phyloP scores from a whole-genome alignment of 768 basidiomycete species.

The Termitomyces sp. region DNA sequence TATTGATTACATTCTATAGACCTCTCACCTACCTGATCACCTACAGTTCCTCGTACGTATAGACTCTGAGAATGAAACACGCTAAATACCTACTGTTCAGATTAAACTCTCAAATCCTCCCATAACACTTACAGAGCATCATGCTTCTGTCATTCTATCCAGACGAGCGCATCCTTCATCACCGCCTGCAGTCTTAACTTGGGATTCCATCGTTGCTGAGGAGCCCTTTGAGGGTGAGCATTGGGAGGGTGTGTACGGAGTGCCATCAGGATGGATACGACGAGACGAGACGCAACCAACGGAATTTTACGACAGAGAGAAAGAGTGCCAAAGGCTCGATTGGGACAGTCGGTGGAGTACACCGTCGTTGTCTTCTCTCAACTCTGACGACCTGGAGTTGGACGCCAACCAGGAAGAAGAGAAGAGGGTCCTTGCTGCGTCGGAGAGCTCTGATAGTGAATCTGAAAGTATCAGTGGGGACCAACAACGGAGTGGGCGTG shows the following conservation, averaged over 20 bases:
- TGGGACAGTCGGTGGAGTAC: slow-evolving; percentile 51
- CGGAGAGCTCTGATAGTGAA: background rate
- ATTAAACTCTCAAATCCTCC: slow-evolving; percentile 53
- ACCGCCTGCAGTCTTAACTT: slow-evolving; percentile 46
- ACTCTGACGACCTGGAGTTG: slow-evolving; percentile 47
- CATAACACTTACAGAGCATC: slow-evolving; percentile 36
- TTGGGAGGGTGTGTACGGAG: slow-evolving; percentile 69
- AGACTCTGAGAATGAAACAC: background rate
- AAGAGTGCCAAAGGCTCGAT: slow-evolving; percentile 17
- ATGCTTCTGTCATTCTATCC: slow-evolving; percentile 51
- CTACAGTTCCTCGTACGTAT: slow-evolving; percentile 62
- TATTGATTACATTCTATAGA: slow-evolving; percentile 25
- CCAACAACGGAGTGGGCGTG: background rate
- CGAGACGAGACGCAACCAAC: slow-evolving; percentile 32
- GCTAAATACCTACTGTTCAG: slow-evolving; percentile 24
- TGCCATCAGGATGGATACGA: slow-evolving; percentile 36
- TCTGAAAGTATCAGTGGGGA: background rate
- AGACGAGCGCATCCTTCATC: slow-evolving; percentile 37
- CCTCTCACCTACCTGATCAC: slow-evolving; percentile 61
- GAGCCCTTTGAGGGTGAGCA: slow-evolving; percentile 85
- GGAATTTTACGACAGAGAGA: slow-evolving; percentile 15
- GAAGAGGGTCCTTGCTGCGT: background rate
- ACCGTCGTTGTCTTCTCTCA: slow-evolving; percentile 62
- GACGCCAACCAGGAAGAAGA: slow-evolving; percentile 14
- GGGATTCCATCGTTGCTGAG: slow-evolving; percentile 75